Conservation (phyloP, 1,139 yeast genomes). For the Scheffersomyces illinoinensis region DNA sequence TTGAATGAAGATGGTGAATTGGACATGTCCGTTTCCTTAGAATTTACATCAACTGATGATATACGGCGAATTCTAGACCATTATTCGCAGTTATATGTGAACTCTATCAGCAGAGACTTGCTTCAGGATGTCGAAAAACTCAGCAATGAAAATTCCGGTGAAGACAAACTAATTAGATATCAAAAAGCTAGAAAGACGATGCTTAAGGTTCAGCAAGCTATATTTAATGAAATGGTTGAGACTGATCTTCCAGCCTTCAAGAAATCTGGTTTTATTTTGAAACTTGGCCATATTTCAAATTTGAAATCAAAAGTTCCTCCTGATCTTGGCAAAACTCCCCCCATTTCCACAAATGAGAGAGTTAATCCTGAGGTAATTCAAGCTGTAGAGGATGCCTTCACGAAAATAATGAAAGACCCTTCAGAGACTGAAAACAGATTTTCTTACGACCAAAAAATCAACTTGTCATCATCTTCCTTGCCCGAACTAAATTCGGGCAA, state of each 20-base stretch:
- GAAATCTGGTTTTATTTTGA: constrained; percentile 34
- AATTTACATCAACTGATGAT: constrained; percentile 48
- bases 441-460: neutral
- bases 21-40: constrained; percentile 30
- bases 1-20: constrained; percentile 22
- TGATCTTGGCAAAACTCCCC: constrained; percentile 7
- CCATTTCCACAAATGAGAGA: constrained; percentile 14
- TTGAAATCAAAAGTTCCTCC: constrained; percentile 2
- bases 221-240: constrained; percentile 48
- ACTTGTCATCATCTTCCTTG: neutral
- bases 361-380: constrained; percentile 49
- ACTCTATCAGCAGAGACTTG: neutral
- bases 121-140: neutral
- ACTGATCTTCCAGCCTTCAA: constrained; percentile 61
- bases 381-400: constrained; percentile 73
- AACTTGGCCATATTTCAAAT: constrained; percentile 26
- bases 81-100: neutral
- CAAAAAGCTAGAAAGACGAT: constrained; percentile 57
- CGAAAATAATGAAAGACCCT: constrained; percentile 52
- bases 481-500: constrained; percentile 1
- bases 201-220: constrained; percentile 54
- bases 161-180: constrained; percentile 16
- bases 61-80: constrained; percentile 33
- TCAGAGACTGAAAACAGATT: neutral
- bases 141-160: neutral